Evolutionary conservation across 305 asterid species (phyloP).

Genomic region (Rubia peregrina): DNA sequence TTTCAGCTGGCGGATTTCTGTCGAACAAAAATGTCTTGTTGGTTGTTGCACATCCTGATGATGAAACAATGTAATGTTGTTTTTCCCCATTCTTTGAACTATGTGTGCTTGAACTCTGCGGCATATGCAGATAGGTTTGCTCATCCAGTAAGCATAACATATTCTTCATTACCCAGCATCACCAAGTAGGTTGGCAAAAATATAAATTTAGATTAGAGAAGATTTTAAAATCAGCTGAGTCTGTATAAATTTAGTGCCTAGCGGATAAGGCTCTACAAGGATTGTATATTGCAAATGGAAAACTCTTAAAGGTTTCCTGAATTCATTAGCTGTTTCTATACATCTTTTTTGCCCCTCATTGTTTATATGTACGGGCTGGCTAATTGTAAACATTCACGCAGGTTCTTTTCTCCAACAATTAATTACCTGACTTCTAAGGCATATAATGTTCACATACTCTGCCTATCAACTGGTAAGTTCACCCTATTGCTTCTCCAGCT

Average conservation of each 20-base stretch:
- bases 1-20: slow-evolving; percentile 23
- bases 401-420: slow-evolving; percentile 86
- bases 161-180: not conserved
- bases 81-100: slow-evolving; percentile 7
- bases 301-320: not conserved
- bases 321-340: not conserved
- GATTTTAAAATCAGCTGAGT: not conserved
- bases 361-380: not conserved
- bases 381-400: slow-evolving; percentile 25
- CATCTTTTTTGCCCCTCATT: not conserved
- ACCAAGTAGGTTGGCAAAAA: not conserved
- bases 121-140: not conserved
- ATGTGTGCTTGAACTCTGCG: slow-evolving; percentile 9
- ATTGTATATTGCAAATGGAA: not conserved
- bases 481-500: slow-evolving; percentile 16
- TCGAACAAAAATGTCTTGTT: slow-evolving; percentile 55
- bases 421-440: slow-evolving; percentile 51
- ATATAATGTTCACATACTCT: slow-evolving; percentile 58
- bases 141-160: not conserved
- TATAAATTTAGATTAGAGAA: not conserved
- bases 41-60: slow-evolving; percentile 93
- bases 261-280: not conserved
- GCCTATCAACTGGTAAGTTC: slow-evolving; percentile 75
- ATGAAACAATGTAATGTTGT: slow-evolving; percentile 73
- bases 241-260: not conserved